A percentile compares a stretch with the other conserved stretches of the same genome.
Conservation (phyloP, 805 yeast genomes). For the Saturnispora hagleri region DNA sequence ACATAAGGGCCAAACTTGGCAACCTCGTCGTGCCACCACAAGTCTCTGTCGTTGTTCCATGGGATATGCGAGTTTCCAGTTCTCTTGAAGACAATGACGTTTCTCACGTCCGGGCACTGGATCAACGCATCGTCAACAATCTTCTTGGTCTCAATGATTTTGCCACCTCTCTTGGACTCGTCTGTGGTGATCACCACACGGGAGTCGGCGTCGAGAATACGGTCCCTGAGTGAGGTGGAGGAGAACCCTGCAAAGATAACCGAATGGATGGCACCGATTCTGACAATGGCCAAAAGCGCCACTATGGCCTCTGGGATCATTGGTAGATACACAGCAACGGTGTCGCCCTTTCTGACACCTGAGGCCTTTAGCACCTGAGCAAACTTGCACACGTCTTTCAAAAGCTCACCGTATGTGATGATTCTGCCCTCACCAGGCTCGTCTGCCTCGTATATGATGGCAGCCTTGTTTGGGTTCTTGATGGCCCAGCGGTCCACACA, state of each 20-base stretch:
- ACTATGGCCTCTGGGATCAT: constrained; percentile 77
- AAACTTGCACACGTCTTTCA: constrained; percentile 59
- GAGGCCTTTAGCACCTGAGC: constrained; percentile 57
- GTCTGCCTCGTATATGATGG: constrained; percentile 75
- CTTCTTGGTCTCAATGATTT: constrained; percentile 69
- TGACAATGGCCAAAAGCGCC: constrained; percentile 65
- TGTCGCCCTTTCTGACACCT: constrained; percentile 75
- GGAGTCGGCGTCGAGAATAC: constrained; percentile 64
- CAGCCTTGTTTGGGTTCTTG: constrained; percentile 59
- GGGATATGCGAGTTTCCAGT: constrained; percentile 53
- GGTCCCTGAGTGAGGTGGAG: constrained; percentile 59
- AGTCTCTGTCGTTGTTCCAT: constrained; percentile 50
- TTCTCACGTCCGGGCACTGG: constrained; percentile 54
- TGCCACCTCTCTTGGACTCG: constrained; percentile 79
- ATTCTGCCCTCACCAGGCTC: constrained; percentile 55
- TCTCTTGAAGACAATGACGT: constrained; percentile 66
- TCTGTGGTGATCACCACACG: constrained; percentile 70
- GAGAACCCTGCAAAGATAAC: constrained; percentile 83
- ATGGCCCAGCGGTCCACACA: constrained; percentile 79
- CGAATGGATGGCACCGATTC: constrained; percentile 80
- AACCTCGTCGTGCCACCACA: constrained; percentile 69
- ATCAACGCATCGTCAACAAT: constrained; percentile 73
- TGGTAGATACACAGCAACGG: constrained; percentile 80
- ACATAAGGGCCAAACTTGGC: constrained; percentile 56
- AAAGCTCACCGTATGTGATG: constrained; percentile 62